Base-by-base conservation (phyloP, 2,329 filamentous ascomycete species). In the Rhynchosporium secalis region DNA sequence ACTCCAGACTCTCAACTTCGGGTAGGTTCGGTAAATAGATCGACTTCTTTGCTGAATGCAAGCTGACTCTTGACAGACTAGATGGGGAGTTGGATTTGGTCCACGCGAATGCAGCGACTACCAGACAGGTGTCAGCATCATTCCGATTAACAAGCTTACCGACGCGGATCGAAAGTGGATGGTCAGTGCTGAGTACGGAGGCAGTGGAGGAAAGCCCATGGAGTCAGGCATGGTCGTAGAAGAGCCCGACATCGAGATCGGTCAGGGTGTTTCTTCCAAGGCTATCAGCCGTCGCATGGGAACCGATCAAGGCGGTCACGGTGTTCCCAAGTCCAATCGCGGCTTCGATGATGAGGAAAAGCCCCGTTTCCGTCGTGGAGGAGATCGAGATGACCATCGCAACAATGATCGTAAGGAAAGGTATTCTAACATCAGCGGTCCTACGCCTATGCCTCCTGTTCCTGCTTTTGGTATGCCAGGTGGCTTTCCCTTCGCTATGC, bases 161-260 rank as follows among this genome's bases (percentile, higher is more conserved):
- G 95, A 99, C 70, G 95, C 95, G 31, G 95, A 99, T 78, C 86
- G 91, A 65, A 97, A 98, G 77, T 99, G 95, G 95, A 92, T 98
- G 82, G 78, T 96, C 67, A 96, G 88, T 41, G 96, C 95, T 12
- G 91, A 96, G 68, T 96, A 89, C 73, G 95, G 95, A 68, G 95
- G 95, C 60, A 96, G 91, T 65, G 95, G 94, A 61, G 95, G 94
- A 60, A 84, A 85, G 61, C 79, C 86, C 1, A 91, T 99, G 64
- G 88, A 92, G 72, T 81, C 85, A 13, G 92, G 93, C 47, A 86
- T 99, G 78, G 89, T 93, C 6, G 90, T 99, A 31, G 95, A 99
- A 75, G 95, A 99, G 77, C 95, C 95, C 3, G 95, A 99, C 73
- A 99, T 99, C 71, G 95, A 99, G 77, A 99, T 99, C 62, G 95